Evolutionary conservation across 192 early-diverging fungal genomes (phyloP), one percentile per base, ranked within the genome.

Genomic region (Hyaloraphidium curvatum): DNA sequence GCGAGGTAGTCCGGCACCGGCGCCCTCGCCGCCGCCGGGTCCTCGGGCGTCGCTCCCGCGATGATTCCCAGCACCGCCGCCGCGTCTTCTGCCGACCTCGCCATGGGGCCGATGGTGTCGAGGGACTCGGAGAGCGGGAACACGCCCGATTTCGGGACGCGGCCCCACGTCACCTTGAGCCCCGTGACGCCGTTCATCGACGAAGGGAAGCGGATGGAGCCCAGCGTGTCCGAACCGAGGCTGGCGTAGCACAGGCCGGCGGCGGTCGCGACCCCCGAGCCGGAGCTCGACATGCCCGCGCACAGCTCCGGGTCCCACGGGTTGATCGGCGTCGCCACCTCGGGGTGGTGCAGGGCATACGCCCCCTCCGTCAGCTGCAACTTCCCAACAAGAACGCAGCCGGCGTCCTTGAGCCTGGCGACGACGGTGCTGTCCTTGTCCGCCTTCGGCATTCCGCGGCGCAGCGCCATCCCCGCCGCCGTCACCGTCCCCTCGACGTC

Each of bases 21-120:
- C n/a, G n/a, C n/a, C n/a, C n/a, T n/a, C n/a, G n/a, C n/a, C n/a
- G 64, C 58, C 9, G 29, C 31, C 2, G 55, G 48, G 31, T 66
- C 64, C 1, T n/a, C 3, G 3, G 26, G 4, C 19, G 65, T 56
- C 9, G 28, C n/a, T 0, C 61, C 61, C 17, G 26, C 23, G 40
- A 66, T 66, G 14, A 35, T 56, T 23, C 56, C 57, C 17, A 66
- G 40, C 17, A 66, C 31, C n/a, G 39, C 51, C 9, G 57, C 64
- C 23, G 62, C 64, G 48, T 66, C 64, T 25, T n/a, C 54, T n/a
- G 58, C 51, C 13, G 62, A 39, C 26, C 56, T 40, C 14, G 50
- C 39, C 11, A 59, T 54, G 14, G 58, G 58, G 28, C 58, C 58
- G 23, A 59, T 35, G 22, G 23, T 25, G 37, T 59, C 58, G 25